A percentile compares a stretch with the other conserved stretches of the same genome.
phyloP scores from a whole-genome alignment of 2,329 filamentous ascomycete species.

The Neofusicoccum ribis region DNA sequence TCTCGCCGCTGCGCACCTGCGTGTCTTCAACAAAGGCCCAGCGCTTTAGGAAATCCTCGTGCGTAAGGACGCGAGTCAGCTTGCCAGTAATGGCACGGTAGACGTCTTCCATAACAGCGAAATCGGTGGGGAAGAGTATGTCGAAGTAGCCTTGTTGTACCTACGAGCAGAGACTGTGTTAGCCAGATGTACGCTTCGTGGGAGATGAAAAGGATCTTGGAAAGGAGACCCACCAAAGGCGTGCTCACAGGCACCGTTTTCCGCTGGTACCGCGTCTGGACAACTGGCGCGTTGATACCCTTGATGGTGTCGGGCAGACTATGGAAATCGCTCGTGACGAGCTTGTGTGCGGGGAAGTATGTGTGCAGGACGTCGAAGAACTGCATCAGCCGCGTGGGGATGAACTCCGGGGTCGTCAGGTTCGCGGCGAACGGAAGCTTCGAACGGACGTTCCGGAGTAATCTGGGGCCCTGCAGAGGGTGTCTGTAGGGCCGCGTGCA shows the following conservation, averaged over 20 bases:
- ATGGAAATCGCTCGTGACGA: constrained; percentile 90
- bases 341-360: constrained; percentile 86
- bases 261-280: constrained; percentile 89
- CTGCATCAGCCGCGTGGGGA: constrained; percentile 91
- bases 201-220: no score
- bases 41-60: constrained; percentile 85
- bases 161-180: constrained; percentile 45
- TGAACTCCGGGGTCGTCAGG: constrained; percentile 82
- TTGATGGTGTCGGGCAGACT: constrained; percentile 77
- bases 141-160: constrained; percentile 99
- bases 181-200: background rate
- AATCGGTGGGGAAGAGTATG: constrained; percentile 97
- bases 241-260: constrained; percentile 87
- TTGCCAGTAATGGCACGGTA: constrained; percentile 93
- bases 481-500: constrained; percentile 59
- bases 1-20: constrained; percentile 85
- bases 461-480: constrained; percentile 55
- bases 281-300: constrained; percentile 89
- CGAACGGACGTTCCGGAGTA: constrained; percentile 63
- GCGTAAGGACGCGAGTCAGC: constrained; percentile 78
- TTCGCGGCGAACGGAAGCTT: constrained; percentile 71
- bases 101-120: constrained; percentile 83
- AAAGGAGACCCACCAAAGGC: constrained; percentile 67
- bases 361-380: constrained; percentile 90
- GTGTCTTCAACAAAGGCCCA: constrained; percentile 94